A percentile compares a stretch with the other conserved stretches of the same genome.
Conservation (phyloP, 768 basidiomycete genomes). For the Mycena galopus region DNA sequence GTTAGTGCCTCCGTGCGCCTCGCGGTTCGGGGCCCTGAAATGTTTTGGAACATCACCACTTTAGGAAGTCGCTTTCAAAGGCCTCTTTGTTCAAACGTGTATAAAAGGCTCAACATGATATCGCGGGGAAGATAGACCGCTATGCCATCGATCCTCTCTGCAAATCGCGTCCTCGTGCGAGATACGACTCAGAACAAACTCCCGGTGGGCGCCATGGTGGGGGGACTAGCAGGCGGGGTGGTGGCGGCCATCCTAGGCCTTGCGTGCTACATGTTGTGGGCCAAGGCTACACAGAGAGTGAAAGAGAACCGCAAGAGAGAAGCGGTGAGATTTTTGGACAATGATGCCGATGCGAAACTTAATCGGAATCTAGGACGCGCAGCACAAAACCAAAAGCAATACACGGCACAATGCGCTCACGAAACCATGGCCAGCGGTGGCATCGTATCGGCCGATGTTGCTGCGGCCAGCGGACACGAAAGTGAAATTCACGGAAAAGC, state of each 20-base stretch:
- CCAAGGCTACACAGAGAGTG: neutral
- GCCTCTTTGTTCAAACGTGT: slow-evolving; percentile 29
- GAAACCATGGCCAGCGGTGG: slow-evolving; percentile 37
- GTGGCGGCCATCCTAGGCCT: slow-evolving; percentile 53
- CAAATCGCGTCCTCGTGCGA: slow-evolving; percentile 24
- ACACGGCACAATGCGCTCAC: slow-evolving; percentile 55
- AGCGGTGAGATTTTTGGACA: slow-evolving; percentile 38
- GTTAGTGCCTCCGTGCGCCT: slow-evolving; percentile 22
- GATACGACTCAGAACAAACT: slow-evolving; percentile 38
- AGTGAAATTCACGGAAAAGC: slow-evolving; percentile 56
- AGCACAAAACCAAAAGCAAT: slow-evolving; percentile 51
- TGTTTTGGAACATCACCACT: slow-evolving; percentile 25
- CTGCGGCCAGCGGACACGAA: slow-evolving; percentile 47
- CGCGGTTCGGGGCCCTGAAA: slow-evolving; percentile 17
- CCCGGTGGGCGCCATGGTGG: slow-evolving; percentile 64
- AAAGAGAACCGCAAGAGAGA: slow-evolving; percentile 38
- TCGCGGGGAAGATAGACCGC: neutral
- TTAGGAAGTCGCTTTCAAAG: slow-evolving; percentile 11
- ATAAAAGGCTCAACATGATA: slow-evolving; percentile 29
- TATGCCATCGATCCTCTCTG: slow-evolving; percentile 29
- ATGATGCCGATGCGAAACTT: neutral
- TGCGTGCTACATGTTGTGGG: slow-evolving; percentile 23
- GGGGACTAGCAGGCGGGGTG: slow-evolving; percentile 63
- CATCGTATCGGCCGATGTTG: slow-evolving; percentile 46
- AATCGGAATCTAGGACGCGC: slow-evolving; percentile 40